These are phyloP conservation scores for Starmerella bombicola DNA, from an alignment of 805 yeast species.

Conservation along the genomic window DNA sequence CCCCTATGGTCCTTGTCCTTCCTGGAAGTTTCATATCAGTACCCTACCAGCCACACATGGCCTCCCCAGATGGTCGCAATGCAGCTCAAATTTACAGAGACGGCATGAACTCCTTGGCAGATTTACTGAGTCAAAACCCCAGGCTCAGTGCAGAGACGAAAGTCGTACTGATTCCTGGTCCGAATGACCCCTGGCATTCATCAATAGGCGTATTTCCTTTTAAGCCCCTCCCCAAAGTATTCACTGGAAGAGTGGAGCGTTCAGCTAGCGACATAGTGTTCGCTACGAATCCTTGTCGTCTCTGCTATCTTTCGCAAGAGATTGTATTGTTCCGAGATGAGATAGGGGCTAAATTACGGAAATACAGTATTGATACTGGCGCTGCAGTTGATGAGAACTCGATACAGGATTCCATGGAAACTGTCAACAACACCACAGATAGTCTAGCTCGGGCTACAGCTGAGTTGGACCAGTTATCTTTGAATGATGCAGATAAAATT, in stretches of 20 bases:
- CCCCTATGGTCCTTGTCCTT: slow-evolving; percentile 60
- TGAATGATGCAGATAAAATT: slow-evolving; percentile 16
- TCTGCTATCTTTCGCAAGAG: slow-evolving; percentile 75
- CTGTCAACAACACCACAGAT: no score
- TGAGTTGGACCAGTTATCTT: neutral
- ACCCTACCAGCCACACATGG: slow-evolving; percentile 41
- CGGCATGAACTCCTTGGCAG: slow-evolving; percentile 64
- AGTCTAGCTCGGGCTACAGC: neutral
- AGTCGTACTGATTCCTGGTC: slow-evolving; percentile 72
- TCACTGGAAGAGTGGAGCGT: slow-evolving; percentile 54
- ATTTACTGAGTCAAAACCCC: slow-evolving; percentile 48
- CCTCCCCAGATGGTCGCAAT: slow-evolving; percentile 29
- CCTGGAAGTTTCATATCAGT: slow-evolving; percentile 66
- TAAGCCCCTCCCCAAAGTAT: slow-evolving; percentile 53
- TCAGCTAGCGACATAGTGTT: slow-evolving; percentile 41
- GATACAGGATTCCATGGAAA: neutral
- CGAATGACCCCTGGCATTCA: slow-evolving; percentile 89
- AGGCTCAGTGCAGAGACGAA: slow-evolving; percentile 40
- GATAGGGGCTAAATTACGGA: slow-evolving; percentile 51
- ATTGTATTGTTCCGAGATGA: slow-evolving; percentile 65
- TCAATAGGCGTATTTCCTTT: slow-evolving; percentile 57
- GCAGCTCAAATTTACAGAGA: slow-evolving; percentile 39
- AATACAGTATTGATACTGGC: slow-evolving; percentile 42
- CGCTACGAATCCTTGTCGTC: slow-evolving; percentile 67
- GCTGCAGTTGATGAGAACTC: neutral